These are phyloP conservation scores for Melanomma pulvis-pyrius DNA, from an alignment of 495 filamentous ascomycete genomes.

Conservation along the genomic window DNA sequence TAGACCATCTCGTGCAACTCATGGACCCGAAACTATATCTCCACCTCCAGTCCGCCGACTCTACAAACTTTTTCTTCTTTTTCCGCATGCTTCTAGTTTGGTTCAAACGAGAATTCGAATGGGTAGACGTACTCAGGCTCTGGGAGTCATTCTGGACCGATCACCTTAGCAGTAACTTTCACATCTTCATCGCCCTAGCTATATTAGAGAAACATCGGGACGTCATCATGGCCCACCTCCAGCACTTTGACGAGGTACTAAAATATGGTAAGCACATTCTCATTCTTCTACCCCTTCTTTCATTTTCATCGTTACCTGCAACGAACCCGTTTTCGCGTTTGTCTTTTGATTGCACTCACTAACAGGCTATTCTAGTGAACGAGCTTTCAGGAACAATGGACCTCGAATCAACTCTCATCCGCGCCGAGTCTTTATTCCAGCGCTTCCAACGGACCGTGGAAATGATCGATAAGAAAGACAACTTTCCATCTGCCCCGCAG, in stretches of 20 bases:
- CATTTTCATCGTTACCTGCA: neutral
- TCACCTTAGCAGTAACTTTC: slow-evolving; percentile 82
- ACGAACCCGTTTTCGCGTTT: neutral
- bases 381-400: slow-evolving; percentile 94
- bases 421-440: slow-evolving; percentile 85
- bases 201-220: slow-evolving; percentile 94
- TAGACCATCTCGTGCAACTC: slow-evolving; percentile 92
- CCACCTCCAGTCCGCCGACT: slow-evolving; percentile 85
- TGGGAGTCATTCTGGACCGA: slow-evolving; percentile 98
- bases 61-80: slow-evolving; percentile 99
- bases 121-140: slow-evolving; percentile 79
- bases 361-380: slow-evolving; percentile 65
- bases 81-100: slow-evolving; percentile 98
- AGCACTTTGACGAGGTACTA: slow-evolving; percentile 93
- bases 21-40: slow-evolving; percentile 94
- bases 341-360: slow-evolving; percentile 1
- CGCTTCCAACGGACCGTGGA: slow-evolving; percentile 86
- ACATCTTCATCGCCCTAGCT: slow-evolving; percentile 89
- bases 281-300: slow-evolving; percentile 6
- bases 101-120: slow-evolving; percentile 97
- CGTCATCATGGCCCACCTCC: slow-evolving; percentile 92
- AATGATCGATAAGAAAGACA: slow-evolving; percentile 81
- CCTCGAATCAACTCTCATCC: slow-evolving; percentile 76
- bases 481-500: slow-evolving; percentile 69
- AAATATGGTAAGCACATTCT: slow-evolving; percentile 76